phyloP scores from a whole-genome alignment of 441 rosid genomes.

The Capsella rubella region DNA sequence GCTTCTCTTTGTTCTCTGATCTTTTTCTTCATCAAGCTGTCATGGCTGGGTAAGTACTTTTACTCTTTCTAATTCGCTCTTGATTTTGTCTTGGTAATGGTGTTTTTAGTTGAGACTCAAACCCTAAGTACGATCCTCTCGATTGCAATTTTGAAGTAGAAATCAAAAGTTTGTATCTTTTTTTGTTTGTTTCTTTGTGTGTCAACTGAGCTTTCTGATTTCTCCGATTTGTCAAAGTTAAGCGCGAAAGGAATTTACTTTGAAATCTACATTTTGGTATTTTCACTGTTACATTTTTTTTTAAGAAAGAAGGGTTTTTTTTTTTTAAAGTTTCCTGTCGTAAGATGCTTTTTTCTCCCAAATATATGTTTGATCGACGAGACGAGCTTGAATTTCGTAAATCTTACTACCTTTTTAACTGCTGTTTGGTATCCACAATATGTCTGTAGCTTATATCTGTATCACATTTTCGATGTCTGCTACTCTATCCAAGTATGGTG shows the following conservation, averaged over 20 bases:
- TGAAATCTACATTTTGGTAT: conserved; percentile 18
- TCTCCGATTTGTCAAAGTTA: background rate
- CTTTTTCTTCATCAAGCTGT: conserved; percentile 38
- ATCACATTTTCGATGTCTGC: background rate
- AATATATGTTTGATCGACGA: background rate
- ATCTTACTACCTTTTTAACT: background rate
- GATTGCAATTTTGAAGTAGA: background rate
- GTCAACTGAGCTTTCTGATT: conserved; percentile 12
- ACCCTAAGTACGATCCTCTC: background rate
- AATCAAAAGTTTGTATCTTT: conserved; percentile 18
- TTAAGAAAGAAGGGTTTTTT: background rate
- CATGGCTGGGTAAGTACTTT: conserved; percentile 65
- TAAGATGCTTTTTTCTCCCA: background rate
- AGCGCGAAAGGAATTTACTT: conserved; percentile 7
- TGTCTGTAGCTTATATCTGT: background rate
- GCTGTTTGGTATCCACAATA: conserved; percentile 2
- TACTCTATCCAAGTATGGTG: background rate
- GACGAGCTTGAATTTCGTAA: conserved; percentile 3
- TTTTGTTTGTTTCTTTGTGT: background rate
- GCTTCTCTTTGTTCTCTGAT: conserved; percentile 11
- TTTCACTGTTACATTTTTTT: conserved; percentile 13
- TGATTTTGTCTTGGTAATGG: background rate
- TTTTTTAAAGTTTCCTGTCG: background rate
- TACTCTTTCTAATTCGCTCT: background rate
- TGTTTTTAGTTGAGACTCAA: conserved; percentile 2